Evolutionary conservation across 495 filamentous ascomycete species (phyloP), one percentile per base, ranked within the genome.

Genomic region (Cercophora scortea): DNA sequence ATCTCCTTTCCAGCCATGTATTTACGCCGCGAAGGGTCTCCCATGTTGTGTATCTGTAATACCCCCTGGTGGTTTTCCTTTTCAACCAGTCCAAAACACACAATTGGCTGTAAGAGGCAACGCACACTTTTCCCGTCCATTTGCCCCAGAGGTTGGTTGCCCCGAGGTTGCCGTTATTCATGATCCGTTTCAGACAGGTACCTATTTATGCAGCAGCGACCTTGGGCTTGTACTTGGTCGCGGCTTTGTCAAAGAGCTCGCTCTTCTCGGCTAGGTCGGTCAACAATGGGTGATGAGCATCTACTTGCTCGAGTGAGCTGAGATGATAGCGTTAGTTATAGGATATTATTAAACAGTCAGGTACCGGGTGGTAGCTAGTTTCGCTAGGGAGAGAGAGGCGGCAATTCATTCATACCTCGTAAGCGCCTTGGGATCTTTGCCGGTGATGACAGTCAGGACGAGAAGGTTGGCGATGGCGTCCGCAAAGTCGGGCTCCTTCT

Each of bases 391-490:
- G 3, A 41, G 38, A 41, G 15, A 39, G 8, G 8, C 13, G 36
- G 36, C 8, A 0, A 15, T 33, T 9, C 12, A 34, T 6, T 3
- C 75, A 54, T 79, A 88, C 85, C 66, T 72, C 35, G 76, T 77
- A 52, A 81, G 59, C 52, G 88, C 85, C 38, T 68, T 68, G 25
- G 71, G 58, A 45, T 86, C 81, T 65, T 88, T 87, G 15, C 92
- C 90, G 16, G 77, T 74, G 54, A 95, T 71, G 17, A 87, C 77
- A 42, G 82, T 85, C 63, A 95, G 68, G 15, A 96, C 91, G 50
- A 94, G 73, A 43, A 79, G 66, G 61, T 96, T 95, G 51, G 88
- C 88, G 58, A 95, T 81, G 42, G 85, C 79, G 32, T 90, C 85
- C 11, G 81, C 75, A 52, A 88, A 78, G 5, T 79, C 72, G 7